Conservation (phyloP, 1,139 yeast genomes). For the Yamadazyma buinensis region DNA sequence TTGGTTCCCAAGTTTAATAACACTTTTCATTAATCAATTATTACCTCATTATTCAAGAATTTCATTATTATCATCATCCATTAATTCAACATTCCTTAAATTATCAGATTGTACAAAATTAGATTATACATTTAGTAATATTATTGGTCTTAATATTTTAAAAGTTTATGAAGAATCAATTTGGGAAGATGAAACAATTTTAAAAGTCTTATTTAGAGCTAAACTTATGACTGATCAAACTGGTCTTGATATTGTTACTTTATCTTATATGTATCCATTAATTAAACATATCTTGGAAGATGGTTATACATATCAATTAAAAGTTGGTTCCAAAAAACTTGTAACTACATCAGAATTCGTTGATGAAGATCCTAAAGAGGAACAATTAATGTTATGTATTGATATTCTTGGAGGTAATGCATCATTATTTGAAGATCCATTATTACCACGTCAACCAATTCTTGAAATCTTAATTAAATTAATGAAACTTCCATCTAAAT, state of each 20-base stretch:
- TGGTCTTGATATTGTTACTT: conserved; percentile 63
- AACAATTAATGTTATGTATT: conserved; percentile 71
- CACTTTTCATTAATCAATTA: conserved; percentile 22
- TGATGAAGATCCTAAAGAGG: conserved; percentile 84
- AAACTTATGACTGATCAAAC: conserved; percentile 72
- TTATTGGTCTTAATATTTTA: conserved; percentile 66
- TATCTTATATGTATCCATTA: conserved; percentile 74
- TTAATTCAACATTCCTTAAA: conserved; percentile 37
- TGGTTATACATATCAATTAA: conserved; percentile 53
- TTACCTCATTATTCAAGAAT: conserved; percentile 35
- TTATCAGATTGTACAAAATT: conserved; percentile 51
- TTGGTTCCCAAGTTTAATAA: conserved; percentile 58
- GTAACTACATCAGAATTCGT: conserved; percentile 58
- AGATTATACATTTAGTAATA: conserved; percentile 31
- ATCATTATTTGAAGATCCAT: conserved; percentile 62
- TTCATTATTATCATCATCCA: conserved; percentile 37
- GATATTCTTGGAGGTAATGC: conserved; percentile 77
- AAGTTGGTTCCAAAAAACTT: conserved; percentile 42
- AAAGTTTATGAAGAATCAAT: conserved; percentile 44
- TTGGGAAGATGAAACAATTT: conserved; percentile 37
- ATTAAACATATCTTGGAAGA: conserved; percentile 58
- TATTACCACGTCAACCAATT: conserved; percentile 67
- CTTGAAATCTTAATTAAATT: conserved; percentile 61
- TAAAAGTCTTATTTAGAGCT: conserved; percentile 65
- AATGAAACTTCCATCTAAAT: conserved; percentile 70